Conservation (phyloP, 495 filamentous ascomycete species). For the Chaetomidium leptoderma region DNA sequence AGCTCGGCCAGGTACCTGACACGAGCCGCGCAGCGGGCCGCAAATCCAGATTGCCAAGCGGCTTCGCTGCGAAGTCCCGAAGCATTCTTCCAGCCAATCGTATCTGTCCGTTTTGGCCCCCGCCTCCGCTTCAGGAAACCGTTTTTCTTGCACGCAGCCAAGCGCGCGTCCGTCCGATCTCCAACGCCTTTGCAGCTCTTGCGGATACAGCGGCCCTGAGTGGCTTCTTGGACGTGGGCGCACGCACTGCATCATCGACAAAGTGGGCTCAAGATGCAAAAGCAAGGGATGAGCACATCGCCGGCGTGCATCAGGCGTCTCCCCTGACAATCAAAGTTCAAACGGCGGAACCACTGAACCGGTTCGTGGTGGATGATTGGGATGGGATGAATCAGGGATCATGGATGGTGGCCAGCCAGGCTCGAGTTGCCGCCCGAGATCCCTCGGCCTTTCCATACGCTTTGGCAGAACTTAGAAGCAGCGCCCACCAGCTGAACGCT, state of each 20-base stretch:
- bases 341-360: neutral
- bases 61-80: constrained; percentile 19
- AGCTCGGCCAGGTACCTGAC: constrained; percentile 4
- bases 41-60: constrained; percentile 33
- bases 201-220: neutral
- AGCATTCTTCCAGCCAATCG: constrained; percentile 29
- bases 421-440: too few species aligned
- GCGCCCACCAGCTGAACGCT: neutral
- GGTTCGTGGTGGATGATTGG: neutral
- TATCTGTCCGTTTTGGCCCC: constrained; percentile 2
- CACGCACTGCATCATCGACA: neutral
- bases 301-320: neutral
- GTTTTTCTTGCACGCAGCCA: constrained; percentile 14
- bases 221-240: neutral
- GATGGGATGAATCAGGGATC: too few species aligned
- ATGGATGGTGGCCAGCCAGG: too few species aligned
- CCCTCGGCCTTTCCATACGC: neutral
- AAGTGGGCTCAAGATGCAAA: constrained; percentile 13
- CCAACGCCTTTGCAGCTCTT: constrained; percentile 6
- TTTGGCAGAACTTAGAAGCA: neutral
- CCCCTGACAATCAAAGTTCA: neutral
- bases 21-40: constrained; percentile 31
- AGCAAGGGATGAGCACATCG: constrained; percentile 9
- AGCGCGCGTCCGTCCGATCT: constrained; percentile 7
- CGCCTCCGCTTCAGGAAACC: constrained; percentile 24